Percentiles rank a stretch among this genome's conserved stretches.
Conservation (phyloP, 2,329 filamentous ascomycete genomes). For the Bisporella sp. region DNA sequence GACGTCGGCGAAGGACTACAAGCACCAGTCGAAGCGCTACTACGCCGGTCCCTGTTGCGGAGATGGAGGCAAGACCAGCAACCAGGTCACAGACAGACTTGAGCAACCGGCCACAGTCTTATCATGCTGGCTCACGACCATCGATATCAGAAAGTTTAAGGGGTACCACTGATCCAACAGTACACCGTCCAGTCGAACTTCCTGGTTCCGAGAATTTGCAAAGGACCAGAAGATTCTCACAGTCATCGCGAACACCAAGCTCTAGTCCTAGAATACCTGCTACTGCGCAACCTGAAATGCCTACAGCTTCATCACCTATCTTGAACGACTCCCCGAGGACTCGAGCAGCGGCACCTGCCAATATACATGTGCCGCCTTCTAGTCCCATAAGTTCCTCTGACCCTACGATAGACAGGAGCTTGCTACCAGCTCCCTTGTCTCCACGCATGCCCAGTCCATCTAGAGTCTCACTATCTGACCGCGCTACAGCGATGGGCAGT, state of each 20-base stretch:
- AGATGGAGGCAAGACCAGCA: conserved; percentile 39
- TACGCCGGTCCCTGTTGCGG: conserved; percentile 36
- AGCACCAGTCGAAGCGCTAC: conserved; percentile 51
- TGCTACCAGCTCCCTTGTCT: conserved; percentile 25
- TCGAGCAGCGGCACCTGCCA: conserved; percentile 15
- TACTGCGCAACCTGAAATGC: conserved; percentile 11
- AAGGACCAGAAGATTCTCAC: background rate
- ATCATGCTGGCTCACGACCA: conserved; percentile 15
- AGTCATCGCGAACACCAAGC: conserved; percentile 11
- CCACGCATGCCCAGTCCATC: conserved; percentile 13
- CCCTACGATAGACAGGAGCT: conserved; percentile 14
- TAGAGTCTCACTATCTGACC: conserved; percentile 18
- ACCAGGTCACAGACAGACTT: conserved; percentile 62
- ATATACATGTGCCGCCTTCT: conserved; percentile 16
- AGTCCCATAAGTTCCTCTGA: conserved; percentile 7
- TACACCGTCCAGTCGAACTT: conserved; percentile 14
- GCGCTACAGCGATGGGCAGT: conserved; percentile 22
- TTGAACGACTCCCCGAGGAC: conserved; percentile 8
- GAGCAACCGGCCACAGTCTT: conserved; percentile 30
- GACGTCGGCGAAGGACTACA: conserved; percentile 40
- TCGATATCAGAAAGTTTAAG: conserved; percentile 12
- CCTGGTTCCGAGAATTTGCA: conserved; percentile 8
- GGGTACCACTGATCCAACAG: conserved; percentile 23
- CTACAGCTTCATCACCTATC: conserved; percentile 1
- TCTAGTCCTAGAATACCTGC: conserved; percentile 14